Conservation (phyloP, 2,329 filamentous ascomycete species). For the Stagonosporopsis rhizophila region DNA sequence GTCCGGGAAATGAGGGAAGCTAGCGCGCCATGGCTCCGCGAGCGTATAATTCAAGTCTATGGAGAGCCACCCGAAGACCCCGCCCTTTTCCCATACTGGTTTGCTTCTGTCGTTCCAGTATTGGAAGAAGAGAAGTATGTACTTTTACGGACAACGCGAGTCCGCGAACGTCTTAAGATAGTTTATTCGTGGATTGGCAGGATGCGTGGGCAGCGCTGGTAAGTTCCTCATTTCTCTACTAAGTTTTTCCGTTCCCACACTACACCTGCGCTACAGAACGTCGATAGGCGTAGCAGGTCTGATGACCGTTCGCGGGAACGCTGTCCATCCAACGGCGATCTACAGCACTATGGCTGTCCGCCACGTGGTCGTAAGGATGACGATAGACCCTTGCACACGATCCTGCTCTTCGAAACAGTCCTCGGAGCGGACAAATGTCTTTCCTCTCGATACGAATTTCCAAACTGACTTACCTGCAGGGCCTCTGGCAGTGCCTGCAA, state of each 20-base stretch:
- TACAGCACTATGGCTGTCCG: not conserved
- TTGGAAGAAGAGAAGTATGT: constrained; percentile 80
- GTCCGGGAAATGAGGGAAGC: constrained; percentile 71
- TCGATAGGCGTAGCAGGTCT: not conserved
- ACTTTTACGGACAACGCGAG: constrained; percentile 74
- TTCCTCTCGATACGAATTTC: not conserved
- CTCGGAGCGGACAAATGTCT: not conserved
- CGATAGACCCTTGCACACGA: not conserved
- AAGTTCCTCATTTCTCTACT: constrained; percentile 48
- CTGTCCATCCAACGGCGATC: not conserved
- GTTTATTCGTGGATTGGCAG: constrained; percentile 79
- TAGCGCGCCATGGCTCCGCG: constrained; percentile 77
- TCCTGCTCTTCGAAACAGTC: not conserved
- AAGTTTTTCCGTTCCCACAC: constrained; percentile 1
- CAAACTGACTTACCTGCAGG: constrained; percentile 23
- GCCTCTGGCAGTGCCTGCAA: constrained; percentile 42
- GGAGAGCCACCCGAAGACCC: constrained; percentile 80
- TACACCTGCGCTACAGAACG: constrained; percentile 3
- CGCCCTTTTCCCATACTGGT: constrained; percentile 86
- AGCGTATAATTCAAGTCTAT: constrained; percentile 74
- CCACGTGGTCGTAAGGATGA: constrained; percentile 1
- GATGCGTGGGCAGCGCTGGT: constrained; percentile 76
- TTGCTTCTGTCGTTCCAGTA: constrained; percentile 81
- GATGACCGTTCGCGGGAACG: not conserved
- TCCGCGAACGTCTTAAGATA: constrained; percentile 82